Base-by-base conservation (phyloP, 805 yeast genomes). In the Blastobotrys peoriensis region DNA sequence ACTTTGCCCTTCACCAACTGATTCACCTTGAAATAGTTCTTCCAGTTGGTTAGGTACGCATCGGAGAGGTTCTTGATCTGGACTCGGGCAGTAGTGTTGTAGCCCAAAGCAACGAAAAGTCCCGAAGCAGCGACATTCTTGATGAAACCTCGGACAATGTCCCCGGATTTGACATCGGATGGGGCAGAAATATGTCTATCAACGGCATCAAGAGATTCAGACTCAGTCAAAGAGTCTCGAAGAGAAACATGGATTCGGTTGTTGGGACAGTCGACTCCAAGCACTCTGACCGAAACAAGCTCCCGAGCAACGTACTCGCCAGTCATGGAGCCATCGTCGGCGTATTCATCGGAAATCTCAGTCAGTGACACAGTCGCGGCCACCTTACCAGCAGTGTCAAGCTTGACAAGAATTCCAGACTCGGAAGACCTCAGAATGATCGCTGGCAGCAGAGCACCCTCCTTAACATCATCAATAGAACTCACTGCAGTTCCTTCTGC, bases 11-110 rank as follows among this genome's bases (percentile, higher is more conserved):
- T 58, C 6, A 91, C 87, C 10, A 75, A 67, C 66, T 89, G 94
- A 62, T 83, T 79, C 21, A 78, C 73, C 50, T 73, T 73, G 73
- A 74, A 86, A 50, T 71, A 75, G 51, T 79, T 79, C 69, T 86
- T 86, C 98, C 98, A 91, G 47, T 91, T 95, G 56, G 82, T 83
- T 59, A 87, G 67, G 56, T 68, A 86, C 1, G 83, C 71, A 56
- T 91, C 98, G 8, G 94, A 85, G 22, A 91, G 68, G 60, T 89
- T 89, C 36, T 83, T 65, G 40, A 87, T 79, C 57, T 86, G 81
- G 21, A 86, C 93, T 57, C 91, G 78, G 1, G 89, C 97, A 54
- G 76, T 77, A 20, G 85, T 69, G 1, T 72, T 67, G 50, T 84
- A 74, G 35, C 93, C 87, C 52, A 91, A 67, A 17, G 84, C 73